phyloP scores from a whole-genome alignment of 192 early-diverging fungal genomes.

The Funneliformis geosporum region DNA sequence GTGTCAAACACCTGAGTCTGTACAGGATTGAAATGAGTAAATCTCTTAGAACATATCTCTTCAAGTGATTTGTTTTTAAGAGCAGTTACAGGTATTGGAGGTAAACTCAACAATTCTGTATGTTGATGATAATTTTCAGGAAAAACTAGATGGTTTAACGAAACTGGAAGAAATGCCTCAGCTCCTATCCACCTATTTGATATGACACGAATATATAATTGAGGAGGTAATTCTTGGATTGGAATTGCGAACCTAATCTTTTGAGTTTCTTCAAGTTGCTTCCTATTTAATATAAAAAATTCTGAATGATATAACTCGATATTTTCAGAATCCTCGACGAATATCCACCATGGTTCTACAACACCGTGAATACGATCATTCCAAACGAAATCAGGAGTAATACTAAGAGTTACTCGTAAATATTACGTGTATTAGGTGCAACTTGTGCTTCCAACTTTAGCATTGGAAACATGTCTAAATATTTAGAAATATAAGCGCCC shows the following conservation, averaged over 20 bases:
- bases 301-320: conserved; percentile 92
- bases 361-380: conserved; percentile 90
- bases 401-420: conserved; percentile 80
- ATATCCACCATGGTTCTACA: conserved; percentile 94
- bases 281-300: conserved; percentile 78
- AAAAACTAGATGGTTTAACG: conserved; percentile 90
- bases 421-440: conserved; percentile 91
- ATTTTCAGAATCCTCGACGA: conserved; percentile 90
- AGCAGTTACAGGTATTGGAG: conserved; percentile 87
- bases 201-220: conserved; percentile 90
- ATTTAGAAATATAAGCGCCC: conserved; percentile 71
- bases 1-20: conserved; percentile 99
- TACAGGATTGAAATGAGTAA: conserved; percentile 97
- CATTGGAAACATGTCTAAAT: conserved; percentile 84
- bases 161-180: conserved; percentile 81
- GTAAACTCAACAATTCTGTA: conserved; percentile 90
- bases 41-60: conserved; percentile 78
- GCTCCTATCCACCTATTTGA: conserved; percentile 96
- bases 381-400: conserved; percentile 91
- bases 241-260: conserved; percentile 87
- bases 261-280: conserved; percentile 65
- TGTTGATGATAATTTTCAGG: conserved; percentile 83
- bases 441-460: conserved; percentile 78
- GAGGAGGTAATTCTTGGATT: conserved; percentile 84
- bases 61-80: conserved; percentile 82